These are phyloP conservation scores for Discostella stelligeroides DNA, from an alignment of 108 stramenopile species.

Conservation along the genomic window DNA sequence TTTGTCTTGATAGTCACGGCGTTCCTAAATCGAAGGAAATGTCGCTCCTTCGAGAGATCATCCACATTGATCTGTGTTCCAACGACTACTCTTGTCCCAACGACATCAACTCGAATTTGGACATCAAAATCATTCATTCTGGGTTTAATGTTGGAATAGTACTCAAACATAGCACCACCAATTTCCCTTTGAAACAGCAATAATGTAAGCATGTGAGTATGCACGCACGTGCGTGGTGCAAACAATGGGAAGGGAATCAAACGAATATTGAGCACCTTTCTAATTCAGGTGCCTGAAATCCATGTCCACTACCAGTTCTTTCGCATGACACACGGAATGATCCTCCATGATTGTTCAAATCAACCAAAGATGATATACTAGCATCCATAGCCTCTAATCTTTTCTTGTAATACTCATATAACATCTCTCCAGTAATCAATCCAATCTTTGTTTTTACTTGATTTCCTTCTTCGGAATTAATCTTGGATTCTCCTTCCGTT, in stretches of 20 bases:
- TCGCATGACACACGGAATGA: slow-evolving; percentile 71
- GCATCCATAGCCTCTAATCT: slow-evolving; percentile 28
- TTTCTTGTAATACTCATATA: slow-evolving; percentile 64
- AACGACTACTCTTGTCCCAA: slow-evolving; percentile 58
- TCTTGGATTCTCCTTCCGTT: slow-evolving; percentile 7
- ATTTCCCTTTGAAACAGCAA: slow-evolving; percentile 44
- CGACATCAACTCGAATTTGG: slow-evolving; percentile 59
- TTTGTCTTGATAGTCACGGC: slow-evolving; percentile 77
- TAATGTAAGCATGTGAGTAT: background rate
- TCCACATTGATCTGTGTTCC: slow-evolving; percentile 69
- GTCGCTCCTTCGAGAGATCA: slow-evolving; percentile 63
- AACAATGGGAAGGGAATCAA: background rate
- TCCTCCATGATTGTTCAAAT: slow-evolving; percentile 32
- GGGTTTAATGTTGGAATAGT: slow-evolving; percentile 44
- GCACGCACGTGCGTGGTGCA: background rate
- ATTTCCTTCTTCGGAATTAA: slow-evolving; percentile 4
- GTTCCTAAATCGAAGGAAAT: slow-evolving; percentile 68
- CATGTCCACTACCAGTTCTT: slow-evolving; percentile 64
- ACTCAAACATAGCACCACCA: slow-evolving; percentile 69
- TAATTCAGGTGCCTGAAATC: slow-evolving; percentile 59
- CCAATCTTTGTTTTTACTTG: slow-evolving; percentile 6
- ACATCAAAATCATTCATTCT: slow-evolving; percentile 75
- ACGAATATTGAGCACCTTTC: slow-evolving; percentile 38
- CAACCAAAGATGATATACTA: slow-evolving; percentile 22
- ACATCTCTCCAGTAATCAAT: slow-evolving; percentile 52